Conservation (phyloP, 108 stramenopile species). For the Mediolabrus comicus region DNA sequence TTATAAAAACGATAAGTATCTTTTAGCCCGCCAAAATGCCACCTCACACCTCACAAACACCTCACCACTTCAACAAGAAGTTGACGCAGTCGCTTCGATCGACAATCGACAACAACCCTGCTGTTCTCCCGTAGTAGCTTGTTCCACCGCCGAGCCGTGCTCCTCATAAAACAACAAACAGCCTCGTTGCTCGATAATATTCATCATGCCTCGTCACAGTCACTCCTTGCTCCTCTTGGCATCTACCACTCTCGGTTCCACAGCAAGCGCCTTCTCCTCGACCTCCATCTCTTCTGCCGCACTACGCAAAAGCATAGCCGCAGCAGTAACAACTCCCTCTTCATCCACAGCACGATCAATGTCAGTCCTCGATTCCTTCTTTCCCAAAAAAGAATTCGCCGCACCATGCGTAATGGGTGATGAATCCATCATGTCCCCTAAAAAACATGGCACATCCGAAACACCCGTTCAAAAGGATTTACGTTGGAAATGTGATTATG, state of each 20-base stretch:
- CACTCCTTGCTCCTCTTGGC: constrained; percentile 22
- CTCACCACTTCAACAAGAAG: no score
- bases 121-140: no score
- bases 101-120: no score
- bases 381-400: constrained; percentile 45
- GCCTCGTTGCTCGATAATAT: no score
- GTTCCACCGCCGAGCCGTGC: no score
- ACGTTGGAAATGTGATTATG: constrained; percentile 72
- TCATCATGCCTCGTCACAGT: no score
- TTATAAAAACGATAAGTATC: no score
- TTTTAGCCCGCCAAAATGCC: no score
- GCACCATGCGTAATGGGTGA: constrained; percentile 85
- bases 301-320: not conserved
- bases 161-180: no score
- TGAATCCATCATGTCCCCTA: constrained; percentile 84
- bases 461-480: constrained; percentile 76
- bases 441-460: constrained; percentile 74
- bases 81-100: no score
- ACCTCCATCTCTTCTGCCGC: constrained; percentile 3
- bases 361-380: constrained; percentile 19
- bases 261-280: constrained; percentile 6
- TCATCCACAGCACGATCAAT: constrained; percentile 12
- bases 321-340: not conserved
- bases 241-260: constrained; percentile 3
- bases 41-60: no score